phyloP scores from a whole-genome alignment of 768 basidiomycete genomes.

The Pleurotus tuoliensis region DNA sequence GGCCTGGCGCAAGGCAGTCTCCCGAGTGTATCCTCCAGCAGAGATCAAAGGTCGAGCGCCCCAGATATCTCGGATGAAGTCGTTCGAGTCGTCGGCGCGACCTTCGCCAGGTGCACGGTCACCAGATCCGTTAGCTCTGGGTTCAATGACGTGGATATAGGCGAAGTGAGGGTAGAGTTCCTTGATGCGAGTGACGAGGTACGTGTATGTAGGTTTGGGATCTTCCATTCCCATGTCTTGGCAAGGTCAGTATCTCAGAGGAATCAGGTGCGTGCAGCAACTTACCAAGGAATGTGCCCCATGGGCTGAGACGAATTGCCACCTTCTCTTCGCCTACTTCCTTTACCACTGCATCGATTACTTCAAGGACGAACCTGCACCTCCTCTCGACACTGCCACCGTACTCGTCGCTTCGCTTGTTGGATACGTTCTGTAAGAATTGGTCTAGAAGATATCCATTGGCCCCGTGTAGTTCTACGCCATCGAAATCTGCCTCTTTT shows the following conservation, averaged over 20 bases:
- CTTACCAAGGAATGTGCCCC: slow-evolving; percentile 29
- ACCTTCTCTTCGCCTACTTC: slow-evolving; percentile 41
- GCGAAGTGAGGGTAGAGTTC: slow-evolving; percentile 30
- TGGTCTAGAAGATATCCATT: slow-evolving; percentile 38
- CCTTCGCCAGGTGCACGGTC: neutral
- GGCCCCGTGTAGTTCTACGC: slow-evolving; percentile 28
- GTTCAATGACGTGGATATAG: slow-evolving; percentile 36
- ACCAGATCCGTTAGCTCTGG: slow-evolving; percentile 8
- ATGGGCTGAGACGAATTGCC: slow-evolving; percentile 47
- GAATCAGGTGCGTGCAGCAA: neutral
- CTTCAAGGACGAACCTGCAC: slow-evolving; percentile 41
- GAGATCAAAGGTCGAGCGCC: slow-evolving; percentile 25
- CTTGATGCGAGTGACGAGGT: slow-evolving; percentile 30
- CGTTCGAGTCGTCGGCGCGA: slow-evolving; percentile 16
- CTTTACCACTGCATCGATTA: slow-evolving; percentile 37
- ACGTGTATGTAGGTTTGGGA: slow-evolving; percentile 35
- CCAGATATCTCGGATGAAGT: slow-evolving; percentile 28
- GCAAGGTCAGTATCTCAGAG: neutral
- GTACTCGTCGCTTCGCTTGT: slow-evolving; percentile 47
- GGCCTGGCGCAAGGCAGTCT: slow-evolving; percentile 24
- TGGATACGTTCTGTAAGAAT: slow-evolving; percentile 39
- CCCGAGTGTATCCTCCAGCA: slow-evolving; percentile 29
- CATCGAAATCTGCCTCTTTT: slow-evolving; percentile 50
- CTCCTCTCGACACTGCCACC: slow-evolving; percentile 51
- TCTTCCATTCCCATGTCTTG: slow-evolving; percentile 36